phyloP scores from a whole-genome alignment of 495 filamentous ascomycete genomes.

The Pyronema omphalodes region DNA sequence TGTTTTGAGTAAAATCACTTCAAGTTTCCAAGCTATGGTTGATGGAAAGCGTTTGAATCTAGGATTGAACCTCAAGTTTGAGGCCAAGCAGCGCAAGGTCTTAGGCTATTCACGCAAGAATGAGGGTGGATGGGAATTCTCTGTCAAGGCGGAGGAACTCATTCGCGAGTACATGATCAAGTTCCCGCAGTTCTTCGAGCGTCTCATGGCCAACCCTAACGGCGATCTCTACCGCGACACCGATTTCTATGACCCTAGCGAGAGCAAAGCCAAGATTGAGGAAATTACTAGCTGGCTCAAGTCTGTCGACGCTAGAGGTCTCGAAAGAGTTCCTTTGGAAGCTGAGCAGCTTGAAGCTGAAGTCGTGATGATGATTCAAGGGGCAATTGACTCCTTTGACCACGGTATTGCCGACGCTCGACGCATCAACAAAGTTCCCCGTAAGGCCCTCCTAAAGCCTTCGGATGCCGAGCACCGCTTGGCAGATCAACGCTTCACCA shows the following conservation, averaged over 20 bases:
- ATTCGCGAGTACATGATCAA: slow-evolving; percentile 74
- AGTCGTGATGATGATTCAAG: slow-evolving; percentile 62
- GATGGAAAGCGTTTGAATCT: slow-evolving; percentile 64
- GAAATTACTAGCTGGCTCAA: slow-evolving; percentile 90
- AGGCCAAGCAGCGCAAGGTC: slow-evolving; percentile 86
- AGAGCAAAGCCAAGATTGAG: slow-evolving; percentile 44
- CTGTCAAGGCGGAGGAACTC: slow-evolving; percentile 59
- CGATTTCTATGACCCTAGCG: slow-evolving; percentile 62
- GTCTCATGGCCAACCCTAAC: slow-evolving; percentile 57
- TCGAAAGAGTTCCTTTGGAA: slow-evolving; percentile 84
- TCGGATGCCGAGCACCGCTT: slow-evolving; percentile 81
- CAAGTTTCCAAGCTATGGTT: slow-evolving; percentile 68
- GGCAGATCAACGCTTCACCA: slow-evolving; percentile 60
- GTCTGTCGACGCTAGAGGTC: slow-evolving; percentile 66
- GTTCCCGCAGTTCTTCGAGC: slow-evolving; percentile 89
- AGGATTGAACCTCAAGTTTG: slow-evolving; percentile 91
- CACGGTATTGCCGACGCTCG: slow-evolving; percentile 21
- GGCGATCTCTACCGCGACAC: slow-evolving; percentile 59
- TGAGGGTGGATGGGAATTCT: slow-evolving; percentile 85
- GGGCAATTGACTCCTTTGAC: slow-evolving; percentile 44
- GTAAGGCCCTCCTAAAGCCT: slow-evolving; percentile 74
- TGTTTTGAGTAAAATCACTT: slow-evolving; percentile 86
- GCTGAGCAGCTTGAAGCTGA: slow-evolving; percentile 90
- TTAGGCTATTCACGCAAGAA: slow-evolving; percentile 82
- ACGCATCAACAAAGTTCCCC: slow-evolving; percentile 57